Evolutionary conservation across 352 stramenopile genomes (phyloP).

Genomic region (Phytophthora cactorum): DNA sequence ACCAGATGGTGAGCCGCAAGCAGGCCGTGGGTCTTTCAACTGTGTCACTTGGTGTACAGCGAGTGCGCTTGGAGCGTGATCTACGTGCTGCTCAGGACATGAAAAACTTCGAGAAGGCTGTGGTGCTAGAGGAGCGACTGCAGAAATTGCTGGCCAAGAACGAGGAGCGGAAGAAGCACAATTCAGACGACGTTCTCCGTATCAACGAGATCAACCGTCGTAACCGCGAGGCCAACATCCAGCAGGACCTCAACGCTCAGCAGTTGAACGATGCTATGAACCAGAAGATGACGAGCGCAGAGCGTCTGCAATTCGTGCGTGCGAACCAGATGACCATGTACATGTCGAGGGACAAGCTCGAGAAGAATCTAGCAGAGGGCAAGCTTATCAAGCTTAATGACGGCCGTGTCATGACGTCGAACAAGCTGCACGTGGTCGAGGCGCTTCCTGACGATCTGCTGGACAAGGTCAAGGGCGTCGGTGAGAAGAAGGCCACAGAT

Average conservation of each 20-base stretch:
- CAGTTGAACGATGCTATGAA: slow-evolving; percentile 76
- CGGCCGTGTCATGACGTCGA: slow-evolving; percentile 84
- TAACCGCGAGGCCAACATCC: slow-evolving; percentile 83
- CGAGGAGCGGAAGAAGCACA: slow-evolving; percentile 71
- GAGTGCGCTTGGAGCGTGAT: slow-evolving; percentile 82
- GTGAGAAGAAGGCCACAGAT: slow-evolving; percentile 34
- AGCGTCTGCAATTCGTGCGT: slow-evolving; percentile 85
- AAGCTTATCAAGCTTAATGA: slow-evolving; percentile 75
- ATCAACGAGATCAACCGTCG: slow-evolving; percentile 89
- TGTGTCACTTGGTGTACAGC: slow-evolving; percentile 78
- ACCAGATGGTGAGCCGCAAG: slow-evolving; percentile 81
- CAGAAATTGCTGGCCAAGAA: slow-evolving; percentile 72
- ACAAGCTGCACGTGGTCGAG: slow-evolving; percentile 87
- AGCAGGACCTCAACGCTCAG: slow-evolving; percentile 81
- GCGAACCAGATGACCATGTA: slow-evolving; percentile 89
- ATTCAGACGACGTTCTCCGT: slow-evolving; percentile 81
- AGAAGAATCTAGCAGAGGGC: slow-evolving; percentile 81
- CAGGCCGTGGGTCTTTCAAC: slow-evolving; percentile 62
- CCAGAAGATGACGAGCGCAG: slow-evolving; percentile 83
- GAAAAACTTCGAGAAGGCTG: slow-evolving; percentile 88
- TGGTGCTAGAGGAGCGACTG: slow-evolving; percentile 72
- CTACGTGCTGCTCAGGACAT: slow-evolving; percentile 80
- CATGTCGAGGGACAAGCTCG: slow-evolving; percentile 80
- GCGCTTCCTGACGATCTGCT: slow-evolving; percentile 79
- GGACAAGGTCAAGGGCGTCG: slow-evolving; percentile 54